These are phyloP conservation scores for Basipetospora sp. DNA, from an alignment of 2,329 filamentous ascomycete species.

Conservation along the genomic window DNA sequence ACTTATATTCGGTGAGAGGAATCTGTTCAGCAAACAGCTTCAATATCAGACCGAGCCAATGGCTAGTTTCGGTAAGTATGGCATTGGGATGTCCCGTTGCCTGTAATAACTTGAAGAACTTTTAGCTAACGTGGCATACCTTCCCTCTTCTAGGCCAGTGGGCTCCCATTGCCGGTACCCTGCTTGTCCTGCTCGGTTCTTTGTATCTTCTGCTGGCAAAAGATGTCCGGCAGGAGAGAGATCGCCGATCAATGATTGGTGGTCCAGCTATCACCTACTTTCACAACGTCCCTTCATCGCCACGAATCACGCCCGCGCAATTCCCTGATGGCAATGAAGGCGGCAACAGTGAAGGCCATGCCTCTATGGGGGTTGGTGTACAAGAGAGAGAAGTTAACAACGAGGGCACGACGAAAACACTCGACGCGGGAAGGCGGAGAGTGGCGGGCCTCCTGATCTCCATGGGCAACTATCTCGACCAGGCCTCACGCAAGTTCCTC, in stretches of 20 bases:
- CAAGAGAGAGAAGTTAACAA: not conserved
- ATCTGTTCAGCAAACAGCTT: constrained; percentile 45
- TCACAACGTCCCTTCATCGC: too few relatives aligned
- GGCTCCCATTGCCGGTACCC: constrained; percentile 13
- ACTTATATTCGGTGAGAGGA: constrained; percentile 46
- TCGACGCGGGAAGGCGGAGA: constrained; percentile 22
- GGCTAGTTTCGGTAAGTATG: constrained; percentile 37
- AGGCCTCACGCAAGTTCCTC: constrained; percentile 30
- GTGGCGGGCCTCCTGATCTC: constrained; percentile 28
- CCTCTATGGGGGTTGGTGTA: too few relatives aligned
- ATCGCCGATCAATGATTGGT: too few relatives aligned
- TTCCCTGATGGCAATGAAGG: too few relatives aligned
- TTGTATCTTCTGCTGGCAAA: constrained; percentile 8
- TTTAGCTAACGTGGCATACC: not conserved
- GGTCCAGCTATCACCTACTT: too few relatives aligned
- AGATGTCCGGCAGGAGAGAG: constrained; percentile 7
- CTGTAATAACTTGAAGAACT: not conserved
- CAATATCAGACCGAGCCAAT: constrained; percentile 48
- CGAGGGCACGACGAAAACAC: constrained; percentile 3
- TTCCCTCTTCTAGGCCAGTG: constrained; percentile 21
- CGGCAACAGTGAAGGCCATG: too few relatives aligned
- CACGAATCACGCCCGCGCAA: too few relatives aligned
- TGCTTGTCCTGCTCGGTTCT: constrained; percentile 3
- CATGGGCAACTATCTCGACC: constrained; percentile 31
- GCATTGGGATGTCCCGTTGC: too few relatives aligned